Evolutionary conservation across 2,329 filamentous ascomycete species (phyloP).

Genomic region (Epichloe aotearoae): DNA sequence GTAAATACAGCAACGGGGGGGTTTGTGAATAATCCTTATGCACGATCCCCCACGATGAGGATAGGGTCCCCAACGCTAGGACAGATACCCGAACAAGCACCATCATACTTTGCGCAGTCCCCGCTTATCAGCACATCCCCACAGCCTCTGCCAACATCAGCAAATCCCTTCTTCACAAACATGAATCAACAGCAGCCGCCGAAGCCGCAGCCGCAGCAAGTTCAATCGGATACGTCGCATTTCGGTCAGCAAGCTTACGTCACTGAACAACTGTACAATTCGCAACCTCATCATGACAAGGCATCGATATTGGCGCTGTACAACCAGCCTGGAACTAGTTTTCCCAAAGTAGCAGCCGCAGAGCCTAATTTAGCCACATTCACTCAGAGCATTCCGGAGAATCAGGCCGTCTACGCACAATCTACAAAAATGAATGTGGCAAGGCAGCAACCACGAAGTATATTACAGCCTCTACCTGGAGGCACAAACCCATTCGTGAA

Average conservation of each 20-base stretch:
- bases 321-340: constrained; percentile 42
- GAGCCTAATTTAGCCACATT: constrained; percentile 16
- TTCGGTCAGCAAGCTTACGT: constrained; percentile 14
- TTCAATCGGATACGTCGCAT: constrained; percentile 7
- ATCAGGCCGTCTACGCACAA: constrained; percentile 13
- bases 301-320: constrained; percentile 66
- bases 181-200: constrained; percentile 15
- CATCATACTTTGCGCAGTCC: constrained; percentile 32
- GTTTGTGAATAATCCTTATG: constrained; percentile 33
- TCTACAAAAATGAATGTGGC: constrained; percentile 15
- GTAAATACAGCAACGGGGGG: constrained; percentile 25
- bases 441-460: constrained; percentile 15
- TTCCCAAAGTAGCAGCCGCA: constrained; percentile 23
- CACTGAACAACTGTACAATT: constrained; percentile 23
- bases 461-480: constrained; percentile 23
- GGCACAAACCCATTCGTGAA: constrained; percentile 47
- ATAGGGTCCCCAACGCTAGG: constrained; percentile 36
- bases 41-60: constrained; percentile 34
- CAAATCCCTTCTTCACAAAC: constrained; percentile 26
- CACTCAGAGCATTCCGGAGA: constrained; percentile 17
- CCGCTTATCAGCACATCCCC: constrained; percentile 23
- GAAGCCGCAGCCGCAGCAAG: constrained; percentile 10
- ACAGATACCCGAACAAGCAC: constrained; percentile 40
- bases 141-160: constrained; percentile 16
- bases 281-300: constrained; percentile 47